phyloP scores from a whole-genome alignment of 371 early-diverging fungal species.

The Rhizopus microsporus region DNA sequence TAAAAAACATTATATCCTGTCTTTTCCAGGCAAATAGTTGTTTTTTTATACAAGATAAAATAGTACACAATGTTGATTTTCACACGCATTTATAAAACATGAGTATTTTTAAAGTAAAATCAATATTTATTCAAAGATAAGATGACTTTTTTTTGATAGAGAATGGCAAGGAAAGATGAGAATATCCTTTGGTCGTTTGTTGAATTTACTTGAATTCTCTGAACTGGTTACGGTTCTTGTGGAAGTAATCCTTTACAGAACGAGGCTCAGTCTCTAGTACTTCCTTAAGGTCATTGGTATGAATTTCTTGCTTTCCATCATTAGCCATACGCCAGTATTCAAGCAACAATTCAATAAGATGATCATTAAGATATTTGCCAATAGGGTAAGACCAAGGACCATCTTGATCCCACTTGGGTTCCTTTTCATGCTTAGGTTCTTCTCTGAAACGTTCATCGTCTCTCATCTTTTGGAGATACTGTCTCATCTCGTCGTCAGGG shows the following conservation, averaged over 20 bases:
- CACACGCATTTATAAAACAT: no score
- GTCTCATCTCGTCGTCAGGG: slow-evolving; percentile 17
- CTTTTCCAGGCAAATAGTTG: no score
- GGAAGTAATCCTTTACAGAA: slow-evolving; percentile 30
- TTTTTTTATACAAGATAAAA: no score
- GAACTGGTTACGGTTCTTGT: slow-evolving; percentile 43
- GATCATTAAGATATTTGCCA: slow-evolving; percentile 33
- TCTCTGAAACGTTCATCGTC: slow-evolving; percentile 31
- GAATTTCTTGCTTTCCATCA: slow-evolving; percentile 24
- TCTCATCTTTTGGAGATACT: slow-evolving; percentile 30
- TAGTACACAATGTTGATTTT: no score
- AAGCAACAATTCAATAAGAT: slow-evolving; percentile 24
- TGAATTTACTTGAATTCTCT: slow-evolving; percentile 30
- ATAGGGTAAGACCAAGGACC: slow-evolving; percentile 33
- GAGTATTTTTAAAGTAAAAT: no score
- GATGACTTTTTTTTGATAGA: no score
- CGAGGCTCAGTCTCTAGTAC: slow-evolving; percentile 34
- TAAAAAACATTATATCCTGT: no score
- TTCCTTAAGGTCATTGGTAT: slow-evolving; percentile 30
- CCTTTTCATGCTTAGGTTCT: slow-evolving; percentile 21
- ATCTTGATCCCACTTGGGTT: slow-evolving; percentile 17
- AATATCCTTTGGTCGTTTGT: no score
- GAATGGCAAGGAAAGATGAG: no score
- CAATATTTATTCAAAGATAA: no score
- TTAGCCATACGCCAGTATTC: slow-evolving; percentile 35